Evolutionary conservation across 441 rosid species (phyloP), one percentile per base, ranked within the genome.

Genomic region (Cnidoscolus chayamansa): DNA sequence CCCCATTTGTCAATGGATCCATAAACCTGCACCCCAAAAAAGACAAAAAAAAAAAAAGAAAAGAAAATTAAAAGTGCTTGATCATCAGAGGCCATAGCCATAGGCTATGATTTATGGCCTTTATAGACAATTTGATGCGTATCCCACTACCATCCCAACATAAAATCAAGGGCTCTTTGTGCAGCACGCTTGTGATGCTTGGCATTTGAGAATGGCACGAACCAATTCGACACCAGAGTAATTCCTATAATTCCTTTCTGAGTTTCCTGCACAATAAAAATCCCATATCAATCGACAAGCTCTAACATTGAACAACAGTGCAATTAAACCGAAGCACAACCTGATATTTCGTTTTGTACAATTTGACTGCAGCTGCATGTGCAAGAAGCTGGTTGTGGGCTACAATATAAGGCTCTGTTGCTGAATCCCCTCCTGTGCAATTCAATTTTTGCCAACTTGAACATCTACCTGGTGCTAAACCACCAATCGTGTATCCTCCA

Each of bases 351-450:
- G 78, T 62, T 19, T 60, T 83, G 70, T 89, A 84, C n/a, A 87
- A 70, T n/a, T 84, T 75, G 0, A 82, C 90, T 4, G 81, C 90
- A 50, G 86, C 75, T 6, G 89, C 94, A 80, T 90, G 96, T 60
- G 96, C 83, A 65, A 92, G 96, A 67, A 92, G 84, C 48, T 73
- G 85, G 65, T 88, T 7, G 60, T 86, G 94, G 0, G 76, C 63
- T 8, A 79, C 89, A 4, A 48, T 4, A 71, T 92, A 92, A 0
- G 96, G 96, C 68, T 88, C 96, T 0, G 47, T 71, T 3, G 78
- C 79, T 3, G 96, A 87, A 80, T 92, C 80, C 2, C 94, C 96
- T 0, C 54, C 73, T 0, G 72, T 45, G 58, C 92, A 87, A 59
- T 86, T 80, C 0, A 49, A 15, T 1, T 17, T 1, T 30, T 68